Base-by-base conservation (phyloP, 2,329 filamentous ascomycete species). In the Phymatotrichopsis omnivora region DNA sequence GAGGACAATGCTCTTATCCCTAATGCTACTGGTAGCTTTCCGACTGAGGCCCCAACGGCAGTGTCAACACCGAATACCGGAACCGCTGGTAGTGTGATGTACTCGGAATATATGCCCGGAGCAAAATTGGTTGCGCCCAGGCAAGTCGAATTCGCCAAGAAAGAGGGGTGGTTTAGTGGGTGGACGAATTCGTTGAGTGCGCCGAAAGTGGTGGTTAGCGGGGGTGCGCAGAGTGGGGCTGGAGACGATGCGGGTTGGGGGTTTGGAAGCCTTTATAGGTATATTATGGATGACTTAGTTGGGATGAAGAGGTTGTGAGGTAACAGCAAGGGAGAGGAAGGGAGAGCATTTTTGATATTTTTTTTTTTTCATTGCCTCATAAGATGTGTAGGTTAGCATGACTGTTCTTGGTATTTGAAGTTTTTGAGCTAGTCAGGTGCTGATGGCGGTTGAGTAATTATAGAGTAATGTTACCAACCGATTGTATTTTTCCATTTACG, bases 241-340 rank as follows among this genome's bases (percentile, higher is more conserved):
- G 45, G 49, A 20, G 32, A 47, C 10, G n/a, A n/a, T n/a, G n/a
- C n/a, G n/a, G 34, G 39, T 12, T 45, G 52, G 49, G 34, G 47
- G 10, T 17, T 51, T 40, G 37, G 42, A 10, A 41, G 45, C 11
- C 42, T 29, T 11, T 54, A 54, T 34, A 42, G 50, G 39, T 54
- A 54, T 27, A 22, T 54, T 22, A 54, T 54, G 52, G 47, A 54
- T 35, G 52, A 54, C 30, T 31, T 54, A 14, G 47, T 54, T 11
- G 52, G 52, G 8, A 40, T 54, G 42, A 54, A 54, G 44, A 49
- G 48, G 14, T 45, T 51, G 34, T 51, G n/a, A n/a, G n/a, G n/a
- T n/a, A n/a, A n/a, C n/a, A n/a, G n/a, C n/a, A n/a, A n/a, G n/a
- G n/a, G n/a, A n/a, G n/a, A n/a, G n/a, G n/a, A n/a, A n/a, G n/a